phyloP scores from a whole-genome alignment of 2,329 filamentous ascomycete genomes.

The Chrysosporium queenslandicum region DNA sequence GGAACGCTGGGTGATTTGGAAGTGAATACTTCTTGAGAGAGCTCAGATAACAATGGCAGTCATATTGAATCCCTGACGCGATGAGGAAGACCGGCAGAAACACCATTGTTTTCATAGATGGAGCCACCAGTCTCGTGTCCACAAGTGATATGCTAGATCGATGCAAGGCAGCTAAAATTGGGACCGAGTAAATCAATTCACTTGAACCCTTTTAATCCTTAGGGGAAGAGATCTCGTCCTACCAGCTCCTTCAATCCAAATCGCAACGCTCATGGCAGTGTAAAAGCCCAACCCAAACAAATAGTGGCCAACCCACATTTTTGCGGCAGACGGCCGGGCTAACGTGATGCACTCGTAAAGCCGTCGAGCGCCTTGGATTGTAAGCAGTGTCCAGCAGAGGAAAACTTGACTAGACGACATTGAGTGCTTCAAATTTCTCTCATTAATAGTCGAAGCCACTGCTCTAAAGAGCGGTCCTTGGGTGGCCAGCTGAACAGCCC shows the following conservation, averaged over 20 bases:
- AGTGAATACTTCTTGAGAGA: slow-evolving; percentile 72
- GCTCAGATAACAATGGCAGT: slow-evolving; percentile 60
- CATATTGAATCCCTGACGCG: slow-evolving; percentile 63
- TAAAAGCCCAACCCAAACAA: slow-evolving; percentile 70
- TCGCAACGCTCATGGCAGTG: slow-evolving; percentile 56
- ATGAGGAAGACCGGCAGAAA: slow-evolving; percentile 56
- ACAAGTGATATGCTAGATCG: slow-evolving; percentile 12
- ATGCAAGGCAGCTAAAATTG: slow-evolving; percentile 11
- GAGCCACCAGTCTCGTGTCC: slow-evolving; percentile 32
- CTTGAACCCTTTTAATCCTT: neutral
- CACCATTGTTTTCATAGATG: slow-evolving; percentile 44
- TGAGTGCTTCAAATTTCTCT: slow-evolving; percentile 29
- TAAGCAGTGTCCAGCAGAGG: slow-evolving; percentile 62
- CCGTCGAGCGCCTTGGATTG: slow-evolving; percentile 63
- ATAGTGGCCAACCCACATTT: slow-evolving; percentile 84
- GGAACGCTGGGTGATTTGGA: slow-evolving; percentile 63
- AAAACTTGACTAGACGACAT: slow-evolving; percentile 55
- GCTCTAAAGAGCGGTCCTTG: slow-evolving; percentile 46
- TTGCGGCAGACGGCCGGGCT: slow-evolving; percentile 56
- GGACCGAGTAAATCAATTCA: slow-evolving; percentile 1
- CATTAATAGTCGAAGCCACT: slow-evolving; percentile 37
- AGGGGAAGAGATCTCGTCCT: slow-evolving; percentile 24
- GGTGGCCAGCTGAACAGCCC: slow-evolving; percentile 54
- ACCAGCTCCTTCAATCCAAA: slow-evolving; percentile 80
- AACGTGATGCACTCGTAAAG: slow-evolving; percentile 64